Conservation (phyloP, 2,329 filamentous ascomycete species). For the Capronia epimyces region DNA sequence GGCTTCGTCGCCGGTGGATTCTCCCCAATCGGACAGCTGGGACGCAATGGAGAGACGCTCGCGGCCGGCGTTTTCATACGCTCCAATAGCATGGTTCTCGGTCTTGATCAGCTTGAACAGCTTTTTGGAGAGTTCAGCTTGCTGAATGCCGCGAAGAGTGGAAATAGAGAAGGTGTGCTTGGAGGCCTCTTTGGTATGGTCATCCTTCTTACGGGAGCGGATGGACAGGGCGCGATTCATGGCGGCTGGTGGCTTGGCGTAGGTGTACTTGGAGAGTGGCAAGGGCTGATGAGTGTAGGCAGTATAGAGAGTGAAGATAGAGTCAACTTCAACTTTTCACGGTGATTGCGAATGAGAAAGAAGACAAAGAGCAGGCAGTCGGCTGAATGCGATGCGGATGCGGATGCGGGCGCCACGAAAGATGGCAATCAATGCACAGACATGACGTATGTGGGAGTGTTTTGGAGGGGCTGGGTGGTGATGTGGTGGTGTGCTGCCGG, state of each 20-base stretch:
- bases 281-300: background rate
- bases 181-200: conserved; percentile 33
- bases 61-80: conserved; percentile 76
- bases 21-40: conserved; percentile 94
- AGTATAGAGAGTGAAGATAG: background rate
- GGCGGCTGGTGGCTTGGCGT: conserved; percentile 1
- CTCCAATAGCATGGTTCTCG: conserved; percentile 79
- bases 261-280: too few species aligned
- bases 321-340: background rate
- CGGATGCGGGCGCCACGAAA: background rate
- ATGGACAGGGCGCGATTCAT: conserved; percentile 43
- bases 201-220: conserved; percentile 34
- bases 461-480: background rate
- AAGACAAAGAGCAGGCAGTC: background rate
- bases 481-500: background rate
- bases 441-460: conserved; percentile 11
- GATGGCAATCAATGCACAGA: background rate
- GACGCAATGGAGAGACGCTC: conserved; percentile 80
- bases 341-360: background rate
- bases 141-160: conserved; percentile 75
- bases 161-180: conserved; percentile 77
- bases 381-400: background rate
- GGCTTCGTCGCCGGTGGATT: conserved; percentile 79
- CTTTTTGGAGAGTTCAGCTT: conserved; percentile 82
- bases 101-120: conserved; percentile 92